Conservation (phyloP, 2,329 filamentous ascomycete genomes). For the Diaporthe sp. region DNA sequence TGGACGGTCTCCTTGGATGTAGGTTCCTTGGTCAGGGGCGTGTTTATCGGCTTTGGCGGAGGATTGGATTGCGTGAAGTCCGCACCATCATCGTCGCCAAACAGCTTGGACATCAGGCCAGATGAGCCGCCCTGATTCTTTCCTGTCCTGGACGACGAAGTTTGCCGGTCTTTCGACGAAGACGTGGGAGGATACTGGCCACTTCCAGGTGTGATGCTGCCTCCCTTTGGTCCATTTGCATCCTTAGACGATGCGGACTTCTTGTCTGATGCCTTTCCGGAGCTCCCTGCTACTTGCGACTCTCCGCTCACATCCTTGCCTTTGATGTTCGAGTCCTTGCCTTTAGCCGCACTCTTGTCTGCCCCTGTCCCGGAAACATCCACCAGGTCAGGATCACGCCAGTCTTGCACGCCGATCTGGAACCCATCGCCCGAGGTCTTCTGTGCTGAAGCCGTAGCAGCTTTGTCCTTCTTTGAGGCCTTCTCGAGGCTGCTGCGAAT, state of each 20-base stretch:
- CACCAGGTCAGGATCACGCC: constrained; percentile 83
- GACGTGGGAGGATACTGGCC: constrained; percentile 72
- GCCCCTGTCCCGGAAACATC: constrained; percentile 50
- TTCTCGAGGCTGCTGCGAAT: constrained; percentile 50
- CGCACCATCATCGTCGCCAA: constrained; percentile 57
- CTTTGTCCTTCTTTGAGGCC: constrained; percentile 49
- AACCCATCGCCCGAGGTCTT: constrained; percentile 69
- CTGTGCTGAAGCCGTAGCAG: constrained; percentile 39
- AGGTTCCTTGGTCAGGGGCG: constrained; percentile 30
- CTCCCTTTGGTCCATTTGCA: constrained; percentile 65
- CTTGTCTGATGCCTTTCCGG: constrained; percentile 43
- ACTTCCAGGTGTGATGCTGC: constrained; percentile 78
- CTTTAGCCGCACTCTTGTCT: constrained; percentile 44
- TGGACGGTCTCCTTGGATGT: constrained; percentile 57
- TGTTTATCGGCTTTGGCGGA: constrained; percentile 45
- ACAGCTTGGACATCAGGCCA: constrained; percentile 63
- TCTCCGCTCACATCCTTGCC: constrained; percentile 30
- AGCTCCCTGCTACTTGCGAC: constrained; percentile 36
- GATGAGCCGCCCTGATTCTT: constrained; percentile 44
- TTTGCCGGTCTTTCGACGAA: constrained; percentile 45
- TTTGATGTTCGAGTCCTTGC: constrained; percentile 30
- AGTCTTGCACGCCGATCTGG: constrained; percentile 87
- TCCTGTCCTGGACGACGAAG: constrained; percentile 37
- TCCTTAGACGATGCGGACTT: constrained; percentile 40
- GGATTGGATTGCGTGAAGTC: constrained; percentile 48